phyloP scores from a whole-genome alignment of 139 green algal species.

The Nannochloris sp. region DNA sequence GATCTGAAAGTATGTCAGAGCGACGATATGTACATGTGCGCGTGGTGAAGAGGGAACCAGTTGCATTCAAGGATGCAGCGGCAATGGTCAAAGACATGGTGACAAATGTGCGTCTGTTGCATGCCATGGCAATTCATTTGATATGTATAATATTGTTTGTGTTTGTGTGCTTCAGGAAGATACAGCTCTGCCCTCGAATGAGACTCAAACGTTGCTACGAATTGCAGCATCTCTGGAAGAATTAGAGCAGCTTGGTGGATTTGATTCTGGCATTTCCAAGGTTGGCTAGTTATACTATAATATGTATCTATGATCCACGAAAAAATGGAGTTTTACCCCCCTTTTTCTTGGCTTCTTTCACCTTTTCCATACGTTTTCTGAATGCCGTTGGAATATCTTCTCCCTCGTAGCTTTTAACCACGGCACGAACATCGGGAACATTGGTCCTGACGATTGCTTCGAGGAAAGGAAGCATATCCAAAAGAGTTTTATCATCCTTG shows the following conservation, averaged over 20 bases:
- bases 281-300: not conserved
- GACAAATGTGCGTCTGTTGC: not conserved
- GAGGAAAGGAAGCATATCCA: constrained; percentile 84
- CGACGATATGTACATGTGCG: not conserved
- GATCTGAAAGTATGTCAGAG: not conserved
- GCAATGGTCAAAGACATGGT: not conserved
- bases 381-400: constrained; percentile 76
- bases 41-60: not conserved
- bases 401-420: constrained; percentile 73
- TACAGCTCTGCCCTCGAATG: not conserved
- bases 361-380: constrained; percentile 35
- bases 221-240: not conserved
- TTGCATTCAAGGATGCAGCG: not conserved
- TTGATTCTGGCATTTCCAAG: not conserved
- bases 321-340: not conserved
- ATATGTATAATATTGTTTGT: not conserved
- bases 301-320: not conserved
- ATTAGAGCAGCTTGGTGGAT: not conserved
- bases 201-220: not conserved
- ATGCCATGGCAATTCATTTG: not conserved
- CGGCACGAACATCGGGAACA: constrained; percentile 53
- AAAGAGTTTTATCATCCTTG: constrained; percentile 63
- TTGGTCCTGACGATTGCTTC: constrained; percentile 40
- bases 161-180: not conserved
- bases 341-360: constrained; percentile 14